Evolutionary conservation across 495 filamentous ascomycete species (phyloP).

Genomic region (Apiosordaria backusii): DNA sequence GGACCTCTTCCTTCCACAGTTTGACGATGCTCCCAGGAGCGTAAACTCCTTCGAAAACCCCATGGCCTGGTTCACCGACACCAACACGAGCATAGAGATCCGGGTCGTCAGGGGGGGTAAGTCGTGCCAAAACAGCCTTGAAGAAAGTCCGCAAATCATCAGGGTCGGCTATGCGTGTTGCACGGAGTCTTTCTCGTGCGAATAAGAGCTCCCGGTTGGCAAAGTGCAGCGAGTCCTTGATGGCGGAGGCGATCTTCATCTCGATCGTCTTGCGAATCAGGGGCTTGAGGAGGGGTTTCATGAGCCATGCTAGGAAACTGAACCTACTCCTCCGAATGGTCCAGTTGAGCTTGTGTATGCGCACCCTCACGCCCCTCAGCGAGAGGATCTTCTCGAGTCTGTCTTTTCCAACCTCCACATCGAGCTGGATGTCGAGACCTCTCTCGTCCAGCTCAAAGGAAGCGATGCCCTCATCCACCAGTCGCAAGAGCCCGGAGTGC

Average conservation of each 20-base stretch:
- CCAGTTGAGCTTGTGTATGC: constrained; percentile 84
- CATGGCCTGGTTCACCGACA: constrained; percentile 56
- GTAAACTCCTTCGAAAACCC: constrained; percentile 79
- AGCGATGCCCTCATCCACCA: constrained; percentile 78
- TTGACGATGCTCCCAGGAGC: constrained; percentile 84
- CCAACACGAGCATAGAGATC: constrained; percentile 71
- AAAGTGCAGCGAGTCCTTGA: constrained; percentile 63
- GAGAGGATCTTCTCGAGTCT: constrained; percentile 75
- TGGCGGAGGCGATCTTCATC: constrained; percentile 67
- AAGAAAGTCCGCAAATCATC: constrained; percentile 76
- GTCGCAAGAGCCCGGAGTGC: constrained; percentile 62
- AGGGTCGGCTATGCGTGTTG: constrained; percentile 77
- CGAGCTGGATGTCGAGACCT: constrained; percentile 80
- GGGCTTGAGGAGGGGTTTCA: constrained; percentile 80
- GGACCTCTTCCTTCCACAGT: constrained; percentile 78
- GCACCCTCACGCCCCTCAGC: constrained; percentile 68
- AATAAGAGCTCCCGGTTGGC: constrained; percentile 83
- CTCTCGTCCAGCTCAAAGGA: constrained; percentile 79
- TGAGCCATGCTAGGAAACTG: constrained; percentile 71
- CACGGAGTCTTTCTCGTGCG: constrained; percentile 79
- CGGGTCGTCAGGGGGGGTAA: constrained; percentile 65
- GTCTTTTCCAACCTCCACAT: constrained; percentile 73
- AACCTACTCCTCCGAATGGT: constrained; percentile 70
- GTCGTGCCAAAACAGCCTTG: constrained; percentile 70
- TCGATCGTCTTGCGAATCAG: constrained; percentile 76